Base-by-base conservation (phyloP, 768 basidiomycete species). In the Agrocybe praecox region DNA sequence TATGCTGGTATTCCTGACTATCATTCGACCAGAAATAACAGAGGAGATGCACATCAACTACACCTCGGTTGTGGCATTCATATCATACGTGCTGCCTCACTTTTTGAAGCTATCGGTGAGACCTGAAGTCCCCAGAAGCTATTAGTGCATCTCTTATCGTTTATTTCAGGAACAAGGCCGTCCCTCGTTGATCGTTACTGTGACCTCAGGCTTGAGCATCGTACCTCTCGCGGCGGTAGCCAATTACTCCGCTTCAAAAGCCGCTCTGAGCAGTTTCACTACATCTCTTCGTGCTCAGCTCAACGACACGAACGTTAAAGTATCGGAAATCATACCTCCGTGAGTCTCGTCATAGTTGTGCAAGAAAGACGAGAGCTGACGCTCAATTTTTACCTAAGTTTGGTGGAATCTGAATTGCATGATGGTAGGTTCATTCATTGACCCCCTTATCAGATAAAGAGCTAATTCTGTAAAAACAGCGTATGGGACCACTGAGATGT, bases 341-440 rank as follows among this genome's bases (percentile, higher is more conserved):
- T 86, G 54, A 65, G 82, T 74, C 15, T 15, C 19, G 15, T 21
- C 15, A 36, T 26, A 21, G 12, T 17, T 21, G 2, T 15, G n/a
- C 26, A 21, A 21, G 2, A 42, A 15, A 18, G 32, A 29, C 21
- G 18, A 1, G 26, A 1, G 9, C 51, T 52, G 46, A 57, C 36
- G 15, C 7, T 15, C 33, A 34, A 17, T 34, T 2, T 19, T 50
- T 45, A 23, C 42, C 18, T 10, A 52, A 85, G 83, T 11, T 72
- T 86, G 9, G 82, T 84, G 9, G 85, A 86, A 67, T 85, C 83
- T 2, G 85, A 86, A 61, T 70, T 86, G 26, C 84, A 87, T 62
- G 84, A 85, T 59, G 74, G 84, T 83, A 61, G 61, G 24, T 55
- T 36, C 18, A n/a, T 22, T 51, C 42, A n/a, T n/a, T n/a, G n/a